phyloP scores from a whole-genome alignment of 768 basidiomycete species.

The Holtermannia corniformis region DNA sequence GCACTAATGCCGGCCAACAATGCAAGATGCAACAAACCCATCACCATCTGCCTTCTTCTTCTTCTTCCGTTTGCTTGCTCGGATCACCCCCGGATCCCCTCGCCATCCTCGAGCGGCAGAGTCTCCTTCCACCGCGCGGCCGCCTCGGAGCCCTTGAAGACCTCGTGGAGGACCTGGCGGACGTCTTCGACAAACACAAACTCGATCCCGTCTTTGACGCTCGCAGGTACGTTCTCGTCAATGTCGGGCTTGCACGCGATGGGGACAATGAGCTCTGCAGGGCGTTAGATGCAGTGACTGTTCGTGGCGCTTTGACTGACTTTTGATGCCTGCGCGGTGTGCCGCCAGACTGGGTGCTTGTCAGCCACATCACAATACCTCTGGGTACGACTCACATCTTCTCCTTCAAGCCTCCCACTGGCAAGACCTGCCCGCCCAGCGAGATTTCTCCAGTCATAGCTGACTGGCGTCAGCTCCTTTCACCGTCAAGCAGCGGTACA shows the following conservation, averaged over 20 bases:
- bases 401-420: slow-evolving; percentile 84
- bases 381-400: slow-evolving; percentile 28
- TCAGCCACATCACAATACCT: slow-evolving; percentile 2
- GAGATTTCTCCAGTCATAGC: slow-evolving; percentile 99
- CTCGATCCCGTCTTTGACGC: slow-evolving; percentile 86
- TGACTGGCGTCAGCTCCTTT: slow-evolving; percentile 37
- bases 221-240: slow-evolving; percentile 92
- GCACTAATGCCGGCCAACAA: too few relatives aligned
- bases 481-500: slow-evolving; percentile 25
- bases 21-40: too few relatives aligned
- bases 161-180: slow-evolving; percentile 75
- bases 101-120: slow-evolving; percentile 38
- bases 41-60: not conserved
- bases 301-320: slow-evolving; percentile 32
- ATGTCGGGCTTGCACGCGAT: slow-evolving; percentile 81
- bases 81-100: not conserved
- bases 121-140: slow-evolving; percentile 62
- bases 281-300: slow-evolving; percentile 48
- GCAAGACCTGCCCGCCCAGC: slow-evolving; percentile 87
- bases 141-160: slow-evolving; percentile 58
- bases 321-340: slow-evolving; percentile 92
- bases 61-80: not conserved
- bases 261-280: slow-evolving; percentile 42
- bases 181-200: slow-evolving; percentile 96
- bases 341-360: slow-evolving; percentile 65